Conservation (phyloP, 345 rosid species). For the Murraya paniculata region DNA sequence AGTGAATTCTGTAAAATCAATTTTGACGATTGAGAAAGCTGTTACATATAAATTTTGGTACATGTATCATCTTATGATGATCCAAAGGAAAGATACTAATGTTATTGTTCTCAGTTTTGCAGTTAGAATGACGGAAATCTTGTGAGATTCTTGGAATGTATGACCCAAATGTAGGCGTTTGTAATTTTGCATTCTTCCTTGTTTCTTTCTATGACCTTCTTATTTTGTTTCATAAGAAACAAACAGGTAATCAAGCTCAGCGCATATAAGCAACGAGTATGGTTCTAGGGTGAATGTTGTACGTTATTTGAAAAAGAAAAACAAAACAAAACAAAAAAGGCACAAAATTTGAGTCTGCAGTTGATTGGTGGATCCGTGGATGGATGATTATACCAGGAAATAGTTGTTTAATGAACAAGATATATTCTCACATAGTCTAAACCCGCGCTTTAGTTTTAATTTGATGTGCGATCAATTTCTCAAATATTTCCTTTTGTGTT, state of each 20-base stretch:
- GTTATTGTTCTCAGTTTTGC: neutral
- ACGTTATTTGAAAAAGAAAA: too few species aligned
- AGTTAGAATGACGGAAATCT: too few species aligned
- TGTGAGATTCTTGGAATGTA: neutral
- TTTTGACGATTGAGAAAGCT: conserved; percentile 21
- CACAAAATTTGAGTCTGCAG: rapidly evolving
- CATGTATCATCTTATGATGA: neutral
- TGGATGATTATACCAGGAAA: too few species aligned
- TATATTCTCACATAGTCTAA: too few species aligned
- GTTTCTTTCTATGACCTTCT: neutral
- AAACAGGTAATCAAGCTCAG: neutral
- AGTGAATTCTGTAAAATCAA: conserved; percentile 6
- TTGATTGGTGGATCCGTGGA: too few species aligned
- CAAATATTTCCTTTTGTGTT: too few species aligned
- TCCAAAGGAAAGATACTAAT: neutral
- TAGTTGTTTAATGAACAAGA: too few species aligned
- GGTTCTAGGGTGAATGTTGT: neutral
- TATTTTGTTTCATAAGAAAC: neutral
- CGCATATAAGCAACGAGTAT: neutral
- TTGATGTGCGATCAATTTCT: too few species aligned
- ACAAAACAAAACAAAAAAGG: too few species aligned
- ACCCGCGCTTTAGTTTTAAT: too few species aligned
- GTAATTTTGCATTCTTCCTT: neutral
- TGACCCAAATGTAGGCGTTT: neutral
- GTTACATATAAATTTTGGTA: conserved; percentile 13